phyloP scores from a whole-genome alignment of 164 flowering plant species.

The Pachysandra terminalis region DNA sequence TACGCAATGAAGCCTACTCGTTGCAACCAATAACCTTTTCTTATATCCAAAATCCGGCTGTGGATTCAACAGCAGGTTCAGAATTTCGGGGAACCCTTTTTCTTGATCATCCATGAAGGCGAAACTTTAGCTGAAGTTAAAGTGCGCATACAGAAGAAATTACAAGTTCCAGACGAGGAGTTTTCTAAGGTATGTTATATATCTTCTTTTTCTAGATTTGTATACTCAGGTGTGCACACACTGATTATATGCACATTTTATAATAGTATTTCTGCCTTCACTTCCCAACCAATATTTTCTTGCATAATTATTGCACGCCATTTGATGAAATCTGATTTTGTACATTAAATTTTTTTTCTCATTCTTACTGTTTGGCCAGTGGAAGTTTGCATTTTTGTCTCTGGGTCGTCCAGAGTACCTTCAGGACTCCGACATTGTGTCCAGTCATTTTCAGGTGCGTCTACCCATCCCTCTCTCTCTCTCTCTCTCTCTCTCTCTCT shows the following conservation, averaged over 20 bases:
- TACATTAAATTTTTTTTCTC: too few species aligned
- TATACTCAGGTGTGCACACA: not conserved
- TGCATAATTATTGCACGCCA: not conserved
- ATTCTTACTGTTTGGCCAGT: constrained; percentile 32
- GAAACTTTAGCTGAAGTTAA: constrained; percentile 73
- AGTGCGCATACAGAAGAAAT: constrained; percentile 65
- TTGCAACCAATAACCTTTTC: too few species aligned
- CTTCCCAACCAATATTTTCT: too few species aligned
- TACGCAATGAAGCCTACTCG: too few species aligned
- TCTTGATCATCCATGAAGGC: constrained; percentile 68
- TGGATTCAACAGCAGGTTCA: constrained; percentile 48
- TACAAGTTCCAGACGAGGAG: constrained; percentile 67
- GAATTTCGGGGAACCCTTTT: constrained; percentile 83
- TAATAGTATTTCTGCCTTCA: not conserved
- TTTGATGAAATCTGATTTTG: not conserved
- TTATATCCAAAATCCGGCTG: not conserved
- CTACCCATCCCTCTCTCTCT: not conserved
- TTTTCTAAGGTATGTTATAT: constrained; percentile 44
- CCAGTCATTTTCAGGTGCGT: constrained; percentile 69
- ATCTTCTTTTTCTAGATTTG: not conserved
- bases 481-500: too few species aligned
- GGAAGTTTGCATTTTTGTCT: constrained; percentile 85
- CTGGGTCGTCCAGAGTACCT: constrained; percentile 87
- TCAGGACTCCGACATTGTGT: constrained; percentile 63
- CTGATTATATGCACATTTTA: not conserved